A percentile compares a stretch with the other conserved stretches of the same genome.
Evolutionary conservation across 2,329 filamentous ascomycete species (phyloP).

Genomic region (Ilyonectria robusta): DNA sequence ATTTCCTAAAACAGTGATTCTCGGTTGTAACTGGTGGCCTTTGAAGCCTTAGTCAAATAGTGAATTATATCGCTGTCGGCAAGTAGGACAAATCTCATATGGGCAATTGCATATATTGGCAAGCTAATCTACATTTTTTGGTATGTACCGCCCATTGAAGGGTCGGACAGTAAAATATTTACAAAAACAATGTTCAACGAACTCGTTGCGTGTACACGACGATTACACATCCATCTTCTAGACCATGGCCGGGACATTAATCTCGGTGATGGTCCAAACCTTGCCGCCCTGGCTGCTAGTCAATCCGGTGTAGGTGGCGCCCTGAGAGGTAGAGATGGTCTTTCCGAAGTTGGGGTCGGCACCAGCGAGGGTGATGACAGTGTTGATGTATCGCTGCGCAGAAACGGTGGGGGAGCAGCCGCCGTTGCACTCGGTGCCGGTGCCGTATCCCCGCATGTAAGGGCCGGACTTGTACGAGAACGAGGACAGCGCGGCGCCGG

Average conservation of each 20-base stretch:
- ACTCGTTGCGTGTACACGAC: not conserved
- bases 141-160: not conserved
- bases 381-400: slow-evolving; percentile 38
- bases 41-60: not conserved
- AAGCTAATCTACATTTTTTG: not conserved
- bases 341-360: slow-evolving; percentile 37
- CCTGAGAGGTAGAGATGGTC: slow-evolving; percentile 34
- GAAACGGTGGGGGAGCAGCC: slow-evolving; percentile 33
- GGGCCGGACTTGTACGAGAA: slow-evolving; percentile 39
- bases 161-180: slow-evolving; percentile 8
- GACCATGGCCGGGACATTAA: slow-evolving; percentile 34
- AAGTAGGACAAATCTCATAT: too few relatives aligned
- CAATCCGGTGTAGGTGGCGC: slow-evolving; percentile 33
- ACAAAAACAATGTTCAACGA: slow-evolving; percentile 4
- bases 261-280: slow-evolving; percentile 40
- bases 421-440: slow-evolving; percentile 40
- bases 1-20: too few relatives aligned
- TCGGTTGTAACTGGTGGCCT: too few relatives aligned
- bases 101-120: not conserved
- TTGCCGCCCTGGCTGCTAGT: slow-evolving; percentile 28
- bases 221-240: not conserved
- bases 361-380: slow-evolving; percentile 36
- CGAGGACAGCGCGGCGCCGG: slow-evolving; percentile 30
- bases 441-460: slow-evolving; percentile 40
- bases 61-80: not conserved